Evolutionary conservation across 1,284 basidiomycete genomes (phyloP).

Genomic region (Rhodotorula glutinis): DNA sequence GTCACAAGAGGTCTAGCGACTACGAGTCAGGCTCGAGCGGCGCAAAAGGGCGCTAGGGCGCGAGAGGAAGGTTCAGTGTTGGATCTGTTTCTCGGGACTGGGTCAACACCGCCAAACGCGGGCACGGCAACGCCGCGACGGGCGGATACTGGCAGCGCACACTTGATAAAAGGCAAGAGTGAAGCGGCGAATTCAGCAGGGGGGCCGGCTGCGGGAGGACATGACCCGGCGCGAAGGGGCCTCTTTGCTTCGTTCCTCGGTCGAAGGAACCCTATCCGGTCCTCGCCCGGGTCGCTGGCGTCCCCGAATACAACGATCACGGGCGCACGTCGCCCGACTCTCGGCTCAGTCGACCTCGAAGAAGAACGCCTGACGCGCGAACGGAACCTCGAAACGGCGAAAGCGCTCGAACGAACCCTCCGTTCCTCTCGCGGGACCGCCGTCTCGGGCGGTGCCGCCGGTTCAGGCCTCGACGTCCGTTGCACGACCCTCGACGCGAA

Average conservation of each 20-base stretch:
- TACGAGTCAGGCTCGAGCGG: no score
- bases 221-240: no score
- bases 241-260: background rate
- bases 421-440: constrained; percentile 13
- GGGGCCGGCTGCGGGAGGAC: no score
- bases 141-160: no score
- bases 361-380: constrained; percentile 14
- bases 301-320: no score
- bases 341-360: constrained; percentile 11
- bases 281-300: no score
- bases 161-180: no score
- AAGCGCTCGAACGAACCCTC: constrained; percentile 34
- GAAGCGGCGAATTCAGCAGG: no score
- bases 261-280: no score
- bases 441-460: constrained; percentile 3
- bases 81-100: constrained; percentile 7
- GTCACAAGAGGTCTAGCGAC: no score
- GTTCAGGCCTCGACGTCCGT: constrained; percentile 24
- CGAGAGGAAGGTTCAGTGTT: background rate
- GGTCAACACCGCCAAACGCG: background rate
- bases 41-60: background rate
- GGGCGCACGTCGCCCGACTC: background rate
- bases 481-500: constrained; percentile 38
- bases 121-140: no score
- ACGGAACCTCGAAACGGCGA: constrained; percentile 26